Evolutionary conservation across 345 rosid genomes (phyloP).

Genomic region (Combretum micranthum): DNA sequence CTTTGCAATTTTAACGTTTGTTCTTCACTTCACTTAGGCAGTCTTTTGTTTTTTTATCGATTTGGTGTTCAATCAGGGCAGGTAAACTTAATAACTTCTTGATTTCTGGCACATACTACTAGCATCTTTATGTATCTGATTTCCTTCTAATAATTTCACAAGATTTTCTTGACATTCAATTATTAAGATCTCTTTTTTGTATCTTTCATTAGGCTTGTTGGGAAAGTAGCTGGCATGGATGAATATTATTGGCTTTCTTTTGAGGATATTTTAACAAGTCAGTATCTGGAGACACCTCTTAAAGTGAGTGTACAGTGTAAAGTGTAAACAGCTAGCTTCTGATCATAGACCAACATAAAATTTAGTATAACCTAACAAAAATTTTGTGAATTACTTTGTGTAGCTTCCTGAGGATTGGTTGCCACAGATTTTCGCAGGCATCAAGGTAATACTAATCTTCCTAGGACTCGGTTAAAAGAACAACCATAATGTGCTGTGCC

Average conservation of each 20-base stretch:
- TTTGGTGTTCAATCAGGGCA: no score
- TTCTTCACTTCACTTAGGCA: background rate
- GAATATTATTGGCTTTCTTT: slow-evolving; percentile 39
- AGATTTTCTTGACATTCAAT: background rate
- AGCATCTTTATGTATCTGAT: no score
- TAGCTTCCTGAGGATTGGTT: slow-evolving; percentile 67
- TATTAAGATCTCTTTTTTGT: background rate
- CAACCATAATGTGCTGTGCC: background rate
- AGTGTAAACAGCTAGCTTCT: background rate
- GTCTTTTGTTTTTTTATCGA: background rate
- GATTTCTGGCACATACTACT: no score
- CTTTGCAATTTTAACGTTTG: background rate
- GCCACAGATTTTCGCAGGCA: slow-evolving; percentile 46
- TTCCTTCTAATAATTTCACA: no score
- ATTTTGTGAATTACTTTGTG: slow-evolving; percentile 4
- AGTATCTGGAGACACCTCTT: slow-evolving; percentile 14
- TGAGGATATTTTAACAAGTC: slow-evolving; percentile 22
- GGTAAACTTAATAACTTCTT: no score
- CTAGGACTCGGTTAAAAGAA: background rate
- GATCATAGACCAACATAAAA: background rate
- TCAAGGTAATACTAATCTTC: slow-evolving; percentile 40
- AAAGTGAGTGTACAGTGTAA: slow-evolving; percentile 28
- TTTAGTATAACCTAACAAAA: no score
- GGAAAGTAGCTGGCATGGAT: slow-evolving; percentile 37
- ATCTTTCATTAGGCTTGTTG: slow-evolving; percentile 36